Evolutionary conservation across 2,329 filamentous ascomycete genomes (phyloP).

Genomic region (Penicillium digitatum): DNA sequence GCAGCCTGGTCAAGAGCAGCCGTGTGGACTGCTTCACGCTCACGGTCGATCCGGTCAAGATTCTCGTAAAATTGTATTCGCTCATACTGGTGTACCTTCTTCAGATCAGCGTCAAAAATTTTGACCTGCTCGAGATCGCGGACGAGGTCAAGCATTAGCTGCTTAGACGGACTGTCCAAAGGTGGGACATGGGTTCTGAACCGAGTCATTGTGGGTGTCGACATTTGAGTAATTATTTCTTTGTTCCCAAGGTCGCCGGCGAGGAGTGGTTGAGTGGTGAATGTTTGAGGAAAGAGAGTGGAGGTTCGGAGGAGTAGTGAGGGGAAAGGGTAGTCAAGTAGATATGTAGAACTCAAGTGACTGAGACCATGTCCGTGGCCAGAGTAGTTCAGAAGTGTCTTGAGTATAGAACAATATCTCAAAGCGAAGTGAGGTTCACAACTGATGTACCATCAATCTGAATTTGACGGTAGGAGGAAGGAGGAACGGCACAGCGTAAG

Average conservation of each 20-base stretch:
- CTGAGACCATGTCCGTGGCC: not conserved
- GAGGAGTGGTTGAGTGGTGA: not conserved
- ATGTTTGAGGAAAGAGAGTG: not conserved
- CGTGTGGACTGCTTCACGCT: slow-evolving; percentile 60
- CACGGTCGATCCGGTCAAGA: slow-evolving; percentile 60
- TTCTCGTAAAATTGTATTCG: slow-evolving; percentile 51
- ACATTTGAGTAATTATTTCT: not conserved
- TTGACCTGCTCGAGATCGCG: slow-evolving; percentile 41
- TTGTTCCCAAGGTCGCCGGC: not conserved
- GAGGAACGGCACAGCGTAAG: not conserved
- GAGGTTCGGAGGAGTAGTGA: not conserved
- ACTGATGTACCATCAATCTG: not conserved
- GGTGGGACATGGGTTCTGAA: slow-evolving; percentile 27
- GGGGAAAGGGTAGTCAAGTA: not conserved
- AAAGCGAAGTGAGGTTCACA: not conserved
- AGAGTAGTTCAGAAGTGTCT: not conserved
- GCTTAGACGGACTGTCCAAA: slow-evolving; percentile 40
- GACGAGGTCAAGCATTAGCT: slow-evolving; percentile 41
- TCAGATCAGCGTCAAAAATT: slow-evolving; percentile 42
- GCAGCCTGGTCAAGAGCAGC: slow-evolving; percentile 64
- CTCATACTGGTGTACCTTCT: slow-evolving; percentile 43
- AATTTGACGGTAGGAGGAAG: not conserved
- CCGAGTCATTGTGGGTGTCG: slow-evolving; percentile 25
- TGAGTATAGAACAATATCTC: not conserved
- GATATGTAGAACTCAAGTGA: not conserved